phyloP scores from a whole-genome alignment of 371 early-diverging fungal species.

The Catenaria anguillulae region DNA sequence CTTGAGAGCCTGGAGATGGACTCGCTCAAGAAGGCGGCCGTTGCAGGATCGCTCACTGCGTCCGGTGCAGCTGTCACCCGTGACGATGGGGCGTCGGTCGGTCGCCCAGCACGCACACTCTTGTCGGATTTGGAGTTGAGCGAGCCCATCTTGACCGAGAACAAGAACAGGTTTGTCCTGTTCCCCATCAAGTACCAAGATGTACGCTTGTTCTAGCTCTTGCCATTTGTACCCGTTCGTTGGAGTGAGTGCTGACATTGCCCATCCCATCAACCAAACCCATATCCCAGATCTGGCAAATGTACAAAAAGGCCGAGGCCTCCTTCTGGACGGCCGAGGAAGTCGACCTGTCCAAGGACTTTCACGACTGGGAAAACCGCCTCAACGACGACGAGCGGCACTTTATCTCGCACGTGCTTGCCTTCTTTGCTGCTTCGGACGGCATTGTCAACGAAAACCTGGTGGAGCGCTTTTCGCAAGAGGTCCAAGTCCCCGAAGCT shows the following conservation, averaged over 20 bases:
- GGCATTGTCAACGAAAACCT: conserved; percentile 99
- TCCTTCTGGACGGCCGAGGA: conserved; percentile 99
- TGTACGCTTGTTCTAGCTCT: conserved; percentile 7
- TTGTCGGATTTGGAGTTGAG: neutral
- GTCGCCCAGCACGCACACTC: neutral
- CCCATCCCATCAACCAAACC: too few relatives aligned
- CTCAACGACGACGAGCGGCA: conserved; percentile 85
- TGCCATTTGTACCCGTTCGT: conserved; percentile 29
- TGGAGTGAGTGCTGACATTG: neutral
- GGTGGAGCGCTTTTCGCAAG: conserved; percentile 88
- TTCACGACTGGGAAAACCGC: conserved; percentile 82
- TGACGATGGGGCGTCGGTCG: neutral
- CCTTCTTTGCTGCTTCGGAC: conserved; percentile 99
- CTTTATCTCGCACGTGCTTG: conserved; percentile 95
- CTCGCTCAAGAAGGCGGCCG: neutral
- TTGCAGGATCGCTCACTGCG: too few relatives aligned
- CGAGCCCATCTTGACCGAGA: conserved; percentile 48
- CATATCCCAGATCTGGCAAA: conserved; percentile 59
- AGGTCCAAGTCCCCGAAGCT: conserved; percentile 98
- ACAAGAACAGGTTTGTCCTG: conserved; percentile 77
- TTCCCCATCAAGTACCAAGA: conserved; percentile 94
- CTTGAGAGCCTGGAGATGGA: neutral
- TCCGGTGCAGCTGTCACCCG: neutral
- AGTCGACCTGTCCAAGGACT: conserved; percentile 93
- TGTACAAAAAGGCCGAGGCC: conserved; percentile 99